Evolutionary conservation across 2,329 filamentous ascomycete species (phyloP), one percentile per base, ranked within the genome.

Genomic region (Paracoccidioides lutzii): DNA sequence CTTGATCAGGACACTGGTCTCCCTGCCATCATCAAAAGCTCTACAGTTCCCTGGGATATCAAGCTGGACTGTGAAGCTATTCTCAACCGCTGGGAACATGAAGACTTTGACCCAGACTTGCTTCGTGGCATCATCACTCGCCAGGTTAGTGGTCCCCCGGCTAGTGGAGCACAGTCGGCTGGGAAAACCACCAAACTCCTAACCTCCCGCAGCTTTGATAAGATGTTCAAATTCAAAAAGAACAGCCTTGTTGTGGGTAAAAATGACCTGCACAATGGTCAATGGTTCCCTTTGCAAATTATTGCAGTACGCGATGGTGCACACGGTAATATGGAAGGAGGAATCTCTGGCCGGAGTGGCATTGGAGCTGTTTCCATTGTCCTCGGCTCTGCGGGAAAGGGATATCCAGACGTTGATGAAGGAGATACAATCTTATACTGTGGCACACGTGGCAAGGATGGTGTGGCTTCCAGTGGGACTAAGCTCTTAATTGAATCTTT

Each of bases 281-380:
- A 66, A 44, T 61, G 61, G 54, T 67, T 61, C 58, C 57, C 57
- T 6, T 59, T 51, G 14, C 61, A 62, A 32, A 58, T 60, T 8
- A 57, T 55, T 30, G 60, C 65, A 40, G 12, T 57, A 8, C 60
- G 63, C 1, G 65, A 67, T 56, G 65, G 65, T 22, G 65, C 64
- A 3, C 65, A 67, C 37, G 61, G 59, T 1, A 55, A 62, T 5
- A 46, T 40, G 1, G 62, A 66, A 38, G 65, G 59, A 2, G 67
- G 67, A 1, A 83, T 85, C 40, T 73, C 66, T 22, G 80, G 81
- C 3, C 68, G 68, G 5, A 62, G 59, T 0, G 62, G 62, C 0
- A 48, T 67, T 1, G 81, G 81, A 0, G 78, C 79, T 0, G 78
- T 72, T 50, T 81, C 77, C 0, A 75, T 83, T 40, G 74, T 85